Evolutionary conservation across 2,329 filamentous ascomycete species (phyloP), one percentile per base, ranked within the genome.

Genomic region (Pezicula rhizophila): DNA sequence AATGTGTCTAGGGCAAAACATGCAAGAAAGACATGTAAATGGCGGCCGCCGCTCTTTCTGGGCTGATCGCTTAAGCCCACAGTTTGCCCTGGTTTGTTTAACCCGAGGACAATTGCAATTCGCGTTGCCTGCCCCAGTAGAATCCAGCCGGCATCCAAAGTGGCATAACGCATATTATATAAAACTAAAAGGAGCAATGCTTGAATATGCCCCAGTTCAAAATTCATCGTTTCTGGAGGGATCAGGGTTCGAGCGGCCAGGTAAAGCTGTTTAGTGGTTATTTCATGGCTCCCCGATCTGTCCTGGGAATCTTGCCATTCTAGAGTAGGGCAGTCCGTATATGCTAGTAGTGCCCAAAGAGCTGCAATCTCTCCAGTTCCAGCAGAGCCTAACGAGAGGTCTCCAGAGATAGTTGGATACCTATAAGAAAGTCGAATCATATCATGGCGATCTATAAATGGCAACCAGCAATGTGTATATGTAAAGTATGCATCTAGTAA

Each of bases 401-500:
- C 28, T 10, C 35, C 38, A 15, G 17, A 15, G 10, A 34, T 50
- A 5, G 23, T 33, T 20, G 48, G 40, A 35, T 50, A 50, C 26
- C 45, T 35, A 26, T 37, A 47, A 17, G 45, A 51, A 12, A 48
- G 31, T 26, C 41, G 44, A 17, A 51, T 35, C 23, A 51, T 18
- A 41, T 48, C 45, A 51, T 83, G 76, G 51, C 80, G 82, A 52
- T 87, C 80, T 10, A 84, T 70, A 33, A 89, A 80, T 0, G 85
- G 85, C 26, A 89, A 74, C 85, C 85, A 89, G 47, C 77, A 81
- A 60, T 89, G 83, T 0, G 82, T 86, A 57, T 85, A 87, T 1
- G 83, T 77, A 50, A 87, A 84, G 60, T 87, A 89, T 7, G 84
- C 73, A 52, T 88, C 82, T 31, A 89, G 67, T 7, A 89, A 71